Percentiles rank a stretch among this genome's conserved stretches.
Conservation (phyloP, 768 basidiomycete genomes). For the Mrakia gelida region DNA sequence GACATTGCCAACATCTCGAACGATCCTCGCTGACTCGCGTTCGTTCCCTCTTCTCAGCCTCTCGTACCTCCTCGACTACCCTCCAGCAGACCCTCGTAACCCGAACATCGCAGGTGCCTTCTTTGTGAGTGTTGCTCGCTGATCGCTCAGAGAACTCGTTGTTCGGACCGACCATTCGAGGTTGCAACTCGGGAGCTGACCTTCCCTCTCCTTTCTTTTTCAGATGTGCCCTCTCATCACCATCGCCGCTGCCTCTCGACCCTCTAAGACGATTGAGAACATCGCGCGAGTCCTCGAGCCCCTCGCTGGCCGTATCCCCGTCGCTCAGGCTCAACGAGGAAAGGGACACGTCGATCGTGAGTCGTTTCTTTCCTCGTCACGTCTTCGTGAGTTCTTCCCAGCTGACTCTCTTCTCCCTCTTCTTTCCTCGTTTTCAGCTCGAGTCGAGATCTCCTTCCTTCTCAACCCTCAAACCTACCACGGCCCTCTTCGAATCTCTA, state of each 20-base stretch:
- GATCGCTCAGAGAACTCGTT: too few relatives aligned
- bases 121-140: too few relatives aligned
- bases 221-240: slow-evolving; percentile 28
- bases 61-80: slow-evolving; percentile 16
- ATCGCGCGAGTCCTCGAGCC: slow-evolving; percentile 16
- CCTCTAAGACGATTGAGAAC: slow-evolving; percentile 11
- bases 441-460: slow-evolving; percentile 29
- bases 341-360: slow-evolving; percentile 24
- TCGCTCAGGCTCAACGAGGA: slow-evolving; percentile 25
- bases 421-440: slow-evolving; percentile 9
- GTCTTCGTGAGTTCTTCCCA: not conserved
- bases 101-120: slow-evolving; percentile 1
- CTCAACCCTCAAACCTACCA: slow-evolving; percentile 28
- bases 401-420: not conserved
- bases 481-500: slow-evolving; percentile 27
- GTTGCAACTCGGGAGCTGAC: too few relatives aligned
- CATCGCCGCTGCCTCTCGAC: slow-evolving; percentile 2
- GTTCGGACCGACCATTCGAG: too few relatives aligned
- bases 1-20: too few relatives aligned
- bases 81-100: slow-evolving; percentile 4
- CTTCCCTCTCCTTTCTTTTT: too few relatives aligned
- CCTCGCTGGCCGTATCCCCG: slow-evolving; percentile 23
- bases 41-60: slow-evolving; percentile 8
- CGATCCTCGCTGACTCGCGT: too few relatives aligned
- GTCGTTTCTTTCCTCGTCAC: not conserved